phyloP scores from a whole-genome alignment of 257 asterid species.

The Solanum infundibuliforme region DNA sequence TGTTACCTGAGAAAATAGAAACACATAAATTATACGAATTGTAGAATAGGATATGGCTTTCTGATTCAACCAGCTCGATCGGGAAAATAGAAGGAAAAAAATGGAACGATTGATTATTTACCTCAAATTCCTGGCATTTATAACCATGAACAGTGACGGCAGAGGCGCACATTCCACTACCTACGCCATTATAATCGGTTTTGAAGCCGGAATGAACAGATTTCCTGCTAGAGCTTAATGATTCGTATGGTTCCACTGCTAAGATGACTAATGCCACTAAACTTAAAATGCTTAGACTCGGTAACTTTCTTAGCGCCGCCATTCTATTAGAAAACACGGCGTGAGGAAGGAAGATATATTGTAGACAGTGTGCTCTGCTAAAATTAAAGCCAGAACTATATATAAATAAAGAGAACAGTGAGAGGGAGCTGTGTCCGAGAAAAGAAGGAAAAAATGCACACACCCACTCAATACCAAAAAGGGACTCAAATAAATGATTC shows the following conservation, averaged over 20 bases:
- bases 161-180: constrained; percentile 42
- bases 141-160: constrained; percentile 47
- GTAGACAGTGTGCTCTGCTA: not conserved
- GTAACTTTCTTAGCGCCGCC: constrained; percentile 7
- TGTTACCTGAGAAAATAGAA: constrained; percentile 14
- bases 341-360: not conserved
- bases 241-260: constrained; percentile 11
- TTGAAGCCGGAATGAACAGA: not conserved
- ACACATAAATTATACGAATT: not conserved
- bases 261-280: constrained; percentile 4
- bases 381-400: not conserved
- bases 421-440: not conserved
- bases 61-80: not conserved
- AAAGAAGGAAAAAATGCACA: not conserved
- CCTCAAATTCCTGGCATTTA: constrained; percentile 60
- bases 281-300: constrained; percentile 4
- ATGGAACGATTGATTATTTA: not conserved
- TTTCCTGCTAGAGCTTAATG: constrained; percentile 24
- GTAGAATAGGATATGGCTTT: not conserved
- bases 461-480: not conserved
- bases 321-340: constrained; percentile 3
- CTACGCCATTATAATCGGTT: not conserved
- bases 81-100: not conserved
- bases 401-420: not conserved
- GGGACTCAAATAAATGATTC: not conserved